Base-by-base conservation (phyloP, 2,329 filamentous ascomycete species). In the Capronia epimyces region DNA sequence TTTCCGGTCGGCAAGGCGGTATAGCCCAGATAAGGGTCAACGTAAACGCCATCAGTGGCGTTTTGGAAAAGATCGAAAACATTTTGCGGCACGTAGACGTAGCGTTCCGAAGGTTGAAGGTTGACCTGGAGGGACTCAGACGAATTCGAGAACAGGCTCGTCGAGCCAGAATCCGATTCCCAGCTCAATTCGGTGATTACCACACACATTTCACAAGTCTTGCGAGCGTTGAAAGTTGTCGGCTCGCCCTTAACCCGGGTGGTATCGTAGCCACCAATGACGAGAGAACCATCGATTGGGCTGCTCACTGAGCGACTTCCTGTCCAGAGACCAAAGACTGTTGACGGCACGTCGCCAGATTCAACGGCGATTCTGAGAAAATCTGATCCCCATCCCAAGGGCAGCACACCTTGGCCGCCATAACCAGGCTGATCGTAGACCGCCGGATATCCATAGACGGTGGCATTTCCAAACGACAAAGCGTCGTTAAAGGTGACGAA, bases 241-340 rank as follows among this genome's bases (percentile, higher is more conserved):
- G 57, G 37, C 2, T 53, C 48, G 27, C 56, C 56, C 10, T 54
- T 50, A 46, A 58, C 43, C 24, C 57, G 44, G 15, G 52, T 46
- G 16, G 44, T 58, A 43, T 59, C 56, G 42, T 59, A 60, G 31
- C 58, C 58, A 13, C 58, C 58, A n/a, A 60, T 42, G 22, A 60
- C 52, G 2, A 60, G 32, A 7, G 54, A 48, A 10, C 58, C 58
- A 16, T 57, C 58, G 20, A 52, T 50, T 2, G 54, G 50, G 18
- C 50, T 20, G 8, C 49, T 29, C 21, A 50, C 52, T 16, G 52
- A 57, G 8, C 57, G 57, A 45, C 49, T 54, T n/a, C 58, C 58
- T 21, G 58, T 41, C 49, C 55, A 60, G 2, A 60, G 40, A 15
- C 56, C 57, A 31, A 49, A 57, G 20, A 56, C 55, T 3, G 54